Base-by-base conservation (phyloP, 768 basidiomycete species). In the Lactarius sanguifluus region DNA sequence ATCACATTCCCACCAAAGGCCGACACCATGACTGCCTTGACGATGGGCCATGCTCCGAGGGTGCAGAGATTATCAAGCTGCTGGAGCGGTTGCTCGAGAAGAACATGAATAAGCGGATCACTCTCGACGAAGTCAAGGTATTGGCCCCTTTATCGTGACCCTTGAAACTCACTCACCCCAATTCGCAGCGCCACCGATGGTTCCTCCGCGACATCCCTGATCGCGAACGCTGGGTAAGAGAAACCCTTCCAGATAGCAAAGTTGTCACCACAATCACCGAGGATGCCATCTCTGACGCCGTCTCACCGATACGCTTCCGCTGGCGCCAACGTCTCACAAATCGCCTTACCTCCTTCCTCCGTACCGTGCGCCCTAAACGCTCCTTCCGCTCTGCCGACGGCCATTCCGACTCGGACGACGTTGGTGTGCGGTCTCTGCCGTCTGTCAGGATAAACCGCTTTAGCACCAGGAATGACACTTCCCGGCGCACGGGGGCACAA, bases 111-210 rank as follows among this genome's bases (percentile, higher is more conserved):
- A 83, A 82, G 73, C 83, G 96, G 63, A 90, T 96, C 59, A 89
- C 86, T 23, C 82, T 98, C 52, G 84, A 86, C 34, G 82, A 91
- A 71, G 86, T 94, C 71, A 98, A 96, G 85, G 96, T 89, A 73
- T 68, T 80, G 71, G 30, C 32, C 20, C n/a, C 18, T n/a, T 45
- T 59, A 59, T 40, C 64, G 30, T 55, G 41, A 41, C n/a, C 32
- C 8, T 40, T 30, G 57, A 36, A 32, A 38, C 43, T 52, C 55
- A 61, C 65, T 65, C 23, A 13, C 43, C 30, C 50, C 25, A 63
- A 65, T 57, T 30, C 75, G n/a, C 28, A 89, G 89, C 77, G 76
- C 41, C 81, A 85, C 72, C 76, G 79, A 12, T 94, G 91, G 90
- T 83, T 93, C 67, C 75, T 86, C 32, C 80, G 78, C 36, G 94